phyloP scores from a whole-genome alignment of 306 rosid species.

The Citrullus amarus region DNA sequence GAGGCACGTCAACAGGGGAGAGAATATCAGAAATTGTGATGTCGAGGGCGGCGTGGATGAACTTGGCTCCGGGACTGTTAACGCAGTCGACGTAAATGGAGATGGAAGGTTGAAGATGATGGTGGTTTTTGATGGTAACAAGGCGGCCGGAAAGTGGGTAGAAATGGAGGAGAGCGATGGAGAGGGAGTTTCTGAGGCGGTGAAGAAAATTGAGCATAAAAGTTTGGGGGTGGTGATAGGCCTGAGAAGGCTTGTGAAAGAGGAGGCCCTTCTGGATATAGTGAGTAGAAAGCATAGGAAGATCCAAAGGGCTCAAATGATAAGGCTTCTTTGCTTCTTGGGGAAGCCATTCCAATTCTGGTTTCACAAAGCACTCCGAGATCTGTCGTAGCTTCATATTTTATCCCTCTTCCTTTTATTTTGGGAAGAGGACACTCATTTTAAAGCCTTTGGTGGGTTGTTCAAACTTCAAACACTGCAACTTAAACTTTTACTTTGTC shows the following conservation, averaged over 20 bases:
- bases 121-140: conserved; percentile 12
- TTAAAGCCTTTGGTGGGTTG: no score
- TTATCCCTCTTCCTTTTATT: no score
- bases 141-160: conserved; percentile 50
- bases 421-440: no score
- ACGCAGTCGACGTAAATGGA: no score
- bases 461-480: no score
- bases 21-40: conserved; percentile 32
- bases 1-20: conserved; percentile 35
- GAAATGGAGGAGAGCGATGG: conserved; percentile 42
- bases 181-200: conserved; percentile 39
- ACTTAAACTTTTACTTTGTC: no score
- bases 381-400: neutral
- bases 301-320: conserved; percentile 30
- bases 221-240: no score
- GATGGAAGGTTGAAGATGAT: conserved; percentile 5
- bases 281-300: conserved; percentile 22
- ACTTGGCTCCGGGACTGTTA: neutral
- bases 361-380: conserved; percentile 24
- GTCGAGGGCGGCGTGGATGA: conserved; percentile 32
- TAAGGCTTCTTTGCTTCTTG: conserved; percentile 14
- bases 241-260: conserved; percentile 22
- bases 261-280: conserved; percentile 59
- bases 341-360: neutral
- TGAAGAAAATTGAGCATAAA: conserved; percentile 16